Percentiles rank a stretch among this genome's conserved stretches.
phyloP scores from a whole-genome alignment of 2,329 filamentous ascomycete species.

The Gremmenia infestans region DNA sequence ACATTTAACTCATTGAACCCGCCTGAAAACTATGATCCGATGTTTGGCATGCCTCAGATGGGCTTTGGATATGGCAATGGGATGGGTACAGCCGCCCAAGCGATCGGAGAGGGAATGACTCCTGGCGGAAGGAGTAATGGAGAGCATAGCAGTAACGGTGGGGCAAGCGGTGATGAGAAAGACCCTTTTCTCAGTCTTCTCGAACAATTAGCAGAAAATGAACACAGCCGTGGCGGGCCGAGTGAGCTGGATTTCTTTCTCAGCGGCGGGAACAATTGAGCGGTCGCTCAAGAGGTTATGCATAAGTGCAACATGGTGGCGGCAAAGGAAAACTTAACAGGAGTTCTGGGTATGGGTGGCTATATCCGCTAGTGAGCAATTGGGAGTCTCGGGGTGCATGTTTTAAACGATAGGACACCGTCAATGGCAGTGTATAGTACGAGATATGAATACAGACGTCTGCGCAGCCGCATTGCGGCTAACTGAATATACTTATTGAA shows the following conservation, averaged over 20 bases:
- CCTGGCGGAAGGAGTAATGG: conserved; percentile 45
- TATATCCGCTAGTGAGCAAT: background rate
- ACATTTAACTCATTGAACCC: conserved; percentile 22
- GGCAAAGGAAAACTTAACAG: background rate
- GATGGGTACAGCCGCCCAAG: conserved; percentile 32
- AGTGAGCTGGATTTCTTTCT: conserved; percentile 78
- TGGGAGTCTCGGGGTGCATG: background rate
- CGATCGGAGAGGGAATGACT: conserved; percentile 31
- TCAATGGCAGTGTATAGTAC: too few relatives aligned
- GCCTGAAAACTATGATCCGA: conserved; percentile 47
- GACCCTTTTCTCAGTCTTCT: conserved; percentile 76
- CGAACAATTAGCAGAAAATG: conserved; percentile 79
- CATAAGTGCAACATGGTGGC: background rate
- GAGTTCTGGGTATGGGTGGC: background rate
- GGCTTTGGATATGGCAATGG: conserved; percentile 48
- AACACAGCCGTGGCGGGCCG: conserved; percentile 62
- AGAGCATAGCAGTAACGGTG: conserved; percentile 45
- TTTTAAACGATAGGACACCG: background rate
- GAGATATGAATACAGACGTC: background rate
- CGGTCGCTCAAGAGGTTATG: background rate
- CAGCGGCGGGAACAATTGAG: conserved; percentile 18
- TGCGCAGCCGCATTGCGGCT: background rate
- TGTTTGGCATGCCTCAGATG: conserved; percentile 53
- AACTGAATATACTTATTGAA: background rate
- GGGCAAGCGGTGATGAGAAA: conserved; percentile 57